Percentiles rank a stretch among this genome's conserved stretches.
phyloP scores from a whole-genome alignment of 495 filamentous ascomycete species.

The Cercophora newfieldiana region DNA sequence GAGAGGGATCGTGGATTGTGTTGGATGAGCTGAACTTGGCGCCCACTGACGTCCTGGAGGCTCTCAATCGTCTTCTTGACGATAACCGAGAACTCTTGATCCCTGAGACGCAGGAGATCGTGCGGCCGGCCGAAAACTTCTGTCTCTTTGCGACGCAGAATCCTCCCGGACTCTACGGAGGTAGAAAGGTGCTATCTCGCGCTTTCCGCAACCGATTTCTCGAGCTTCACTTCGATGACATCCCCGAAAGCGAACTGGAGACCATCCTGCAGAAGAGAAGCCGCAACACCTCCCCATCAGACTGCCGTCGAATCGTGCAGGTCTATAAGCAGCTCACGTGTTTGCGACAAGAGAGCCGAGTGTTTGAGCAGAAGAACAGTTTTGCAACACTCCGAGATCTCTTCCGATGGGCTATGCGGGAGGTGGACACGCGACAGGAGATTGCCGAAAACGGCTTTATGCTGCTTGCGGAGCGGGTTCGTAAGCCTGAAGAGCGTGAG shows the following conservation, averaged over 20 bases:
- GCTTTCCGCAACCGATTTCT: constrained; percentile 97
- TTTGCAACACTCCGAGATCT: constrained; percentile 97
- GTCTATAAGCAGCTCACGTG: constrained; percentile 90
- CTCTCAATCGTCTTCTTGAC: constrained; percentile 89
- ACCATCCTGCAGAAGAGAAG: constrained; percentile 86
- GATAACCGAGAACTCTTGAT: constrained; percentile 98
- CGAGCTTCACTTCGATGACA: constrained; percentile 97
- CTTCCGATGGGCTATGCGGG: constrained; percentile 92
- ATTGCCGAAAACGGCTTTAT: constrained; percentile 93
- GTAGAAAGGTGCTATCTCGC: constrained; percentile 85
- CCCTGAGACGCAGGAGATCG: constrained; percentile 92
- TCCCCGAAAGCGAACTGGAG: constrained; percentile 92
- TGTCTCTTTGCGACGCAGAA: constrained; percentile 99
- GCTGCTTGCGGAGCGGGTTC: constrained; percentile 89
- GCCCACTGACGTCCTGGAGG: constrained; percentile 93
- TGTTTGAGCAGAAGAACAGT: constrained; percentile 97
- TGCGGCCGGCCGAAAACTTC: constrained; percentile 89
- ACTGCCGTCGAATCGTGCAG: constrained; percentile 85
- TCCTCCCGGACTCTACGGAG: constrained; percentile 92
- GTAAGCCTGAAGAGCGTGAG: constrained; percentile 81
- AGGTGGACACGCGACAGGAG: constrained; percentile 80
- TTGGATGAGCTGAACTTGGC: constrained; percentile 96
- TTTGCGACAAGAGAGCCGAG: constrained; percentile 79
- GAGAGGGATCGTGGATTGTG: constrained; percentile 96
- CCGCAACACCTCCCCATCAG: constrained; percentile 82